These are phyloP conservation scores for Lichtheimia ornata DNA, from an alignment of 371 early-diverging fungal genomes.

Conservation along the genomic window DNA sequence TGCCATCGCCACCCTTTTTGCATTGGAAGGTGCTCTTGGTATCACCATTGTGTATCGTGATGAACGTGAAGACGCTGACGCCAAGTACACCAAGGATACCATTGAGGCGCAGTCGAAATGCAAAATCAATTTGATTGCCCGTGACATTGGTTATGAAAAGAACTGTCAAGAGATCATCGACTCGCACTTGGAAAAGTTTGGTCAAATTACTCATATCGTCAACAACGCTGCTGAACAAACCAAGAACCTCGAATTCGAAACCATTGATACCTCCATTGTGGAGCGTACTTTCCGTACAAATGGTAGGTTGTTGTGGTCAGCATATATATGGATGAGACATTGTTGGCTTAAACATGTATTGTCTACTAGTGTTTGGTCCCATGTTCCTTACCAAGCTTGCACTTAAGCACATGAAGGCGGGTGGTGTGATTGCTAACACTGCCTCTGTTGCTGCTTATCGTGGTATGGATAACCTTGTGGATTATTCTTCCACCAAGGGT, in stretches of 20 bases:
- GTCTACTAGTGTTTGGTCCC: slow-evolving; percentile 51
- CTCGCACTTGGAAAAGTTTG: slow-evolving; percentile 44
- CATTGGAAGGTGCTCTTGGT: slow-evolving; percentile 49
- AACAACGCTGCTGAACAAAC: slow-evolving; percentile 69
- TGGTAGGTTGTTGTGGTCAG: slow-evolving; percentile 32
- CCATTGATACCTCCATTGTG: slow-evolving; percentile 34
- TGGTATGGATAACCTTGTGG: slow-evolving; percentile 57
- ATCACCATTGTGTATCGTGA: slow-evolving; percentile 55
- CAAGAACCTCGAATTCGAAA: slow-evolving; percentile 40
- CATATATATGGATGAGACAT: not conserved
- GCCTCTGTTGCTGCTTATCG: slow-evolving; percentile 64
- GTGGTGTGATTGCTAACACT: slow-evolving; percentile 56
- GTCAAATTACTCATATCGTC: slow-evolving; percentile 59
- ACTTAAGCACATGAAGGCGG: slow-evolving; percentile 49
- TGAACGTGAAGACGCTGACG: slow-evolving; percentile 50
- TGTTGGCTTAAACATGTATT: not conserved
- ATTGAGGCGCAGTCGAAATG: slow-evolving; percentile 49
- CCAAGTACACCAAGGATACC: slow-evolving; percentile 44
- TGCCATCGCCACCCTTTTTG: slow-evolving; percentile 48
- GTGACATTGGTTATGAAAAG: slow-evolving; percentile 48
- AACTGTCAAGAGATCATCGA: slow-evolving; percentile 50
- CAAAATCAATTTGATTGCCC: slow-evolving; percentile 44
- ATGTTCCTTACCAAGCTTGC: slow-evolving; percentile 59
- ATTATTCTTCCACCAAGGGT: slow-evolving; percentile 61
- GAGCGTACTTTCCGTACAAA: slow-evolving; percentile 56